Evolutionary conservation across 140 eudicot species (phyloP).

Genomic region (Flaveria floridana): DNA sequence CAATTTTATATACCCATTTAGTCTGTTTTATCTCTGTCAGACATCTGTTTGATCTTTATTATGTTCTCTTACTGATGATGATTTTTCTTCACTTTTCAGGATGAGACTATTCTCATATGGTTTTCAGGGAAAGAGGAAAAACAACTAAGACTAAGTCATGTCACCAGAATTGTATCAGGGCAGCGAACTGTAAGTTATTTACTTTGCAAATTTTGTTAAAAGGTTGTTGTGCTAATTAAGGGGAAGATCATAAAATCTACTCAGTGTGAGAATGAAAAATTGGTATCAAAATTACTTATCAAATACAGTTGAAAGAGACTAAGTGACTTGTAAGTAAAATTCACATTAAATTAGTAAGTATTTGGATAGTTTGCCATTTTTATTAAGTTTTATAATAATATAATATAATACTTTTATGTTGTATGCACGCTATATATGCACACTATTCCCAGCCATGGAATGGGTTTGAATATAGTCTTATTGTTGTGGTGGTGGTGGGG

Average conservation of each 20-base stretch:
- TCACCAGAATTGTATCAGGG: conserved; percentile 88
- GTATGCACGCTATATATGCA: background rate
- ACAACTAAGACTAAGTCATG: conserved; percentile 66
- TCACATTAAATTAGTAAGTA: conserved; percentile 1
- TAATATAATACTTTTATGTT: background rate
- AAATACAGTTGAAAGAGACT: background rate
- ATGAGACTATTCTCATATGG: conserved; percentile 84
- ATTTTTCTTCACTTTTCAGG: conserved; percentile 51
- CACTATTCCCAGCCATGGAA: background rate
- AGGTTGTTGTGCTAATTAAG: conserved; percentile 5
- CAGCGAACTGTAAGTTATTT: conserved; percentile 79
- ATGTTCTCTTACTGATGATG: conserved; percentile 10
- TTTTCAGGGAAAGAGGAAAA: conserved; percentile 86
- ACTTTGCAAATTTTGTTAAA: conserved; percentile 18
- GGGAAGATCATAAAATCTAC: conserved; percentile 12
- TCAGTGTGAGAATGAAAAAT: background rate
- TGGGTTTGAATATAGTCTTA: background rate
- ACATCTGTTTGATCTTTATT: background rate
- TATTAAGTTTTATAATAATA: background rate
- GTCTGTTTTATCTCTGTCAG: background rate
- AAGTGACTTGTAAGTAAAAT: background rate
- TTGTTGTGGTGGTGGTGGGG: background rate
- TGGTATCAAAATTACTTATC: conserved; percentile 9
- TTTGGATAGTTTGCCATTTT: conserved; percentile 6
- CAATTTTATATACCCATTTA: background rate